Percentiles rank a stretch among this genome's conserved stretches.
These are phyloP conservation scores for Puccinia polysora DNA, from an alignment of 1,284 basidiomycete genomes.

Conservation along the genomic window DNA sequence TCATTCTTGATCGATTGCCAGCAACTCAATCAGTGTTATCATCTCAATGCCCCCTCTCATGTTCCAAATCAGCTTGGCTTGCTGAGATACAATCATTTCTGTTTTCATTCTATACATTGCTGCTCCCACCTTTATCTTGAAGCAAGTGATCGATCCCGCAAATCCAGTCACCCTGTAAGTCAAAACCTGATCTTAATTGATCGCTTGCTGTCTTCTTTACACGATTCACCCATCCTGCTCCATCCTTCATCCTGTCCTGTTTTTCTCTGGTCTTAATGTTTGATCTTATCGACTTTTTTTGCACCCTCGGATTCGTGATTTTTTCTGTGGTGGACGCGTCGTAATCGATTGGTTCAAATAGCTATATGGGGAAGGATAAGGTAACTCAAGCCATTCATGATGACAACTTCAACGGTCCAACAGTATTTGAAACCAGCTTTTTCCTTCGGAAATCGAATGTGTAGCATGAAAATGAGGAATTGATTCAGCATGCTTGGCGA, in stretches of 20 bases:
- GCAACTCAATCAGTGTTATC: not conserved
- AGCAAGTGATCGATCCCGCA: constrained; percentile 25
- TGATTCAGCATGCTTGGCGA: constrained; percentile 77
- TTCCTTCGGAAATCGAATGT: not conserved
- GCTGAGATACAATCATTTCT: not conserved
- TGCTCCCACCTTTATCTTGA: not conserved
- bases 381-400: not conserved
- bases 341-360: too few species aligned
- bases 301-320: too few species aligned
- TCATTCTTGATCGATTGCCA: not conserved
- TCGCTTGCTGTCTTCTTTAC: not conserved
- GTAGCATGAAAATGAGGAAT: constrained; percentile 69
- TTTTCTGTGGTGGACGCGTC: too few species aligned
- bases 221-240: not conserved
- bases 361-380: constrained; percentile 43
- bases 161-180: constrained; percentile 34
- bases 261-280: not conserved
- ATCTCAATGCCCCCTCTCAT: not conserved
- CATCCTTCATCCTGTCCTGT: not conserved
- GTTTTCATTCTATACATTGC: not conserved
- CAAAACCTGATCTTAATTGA: not conserved
- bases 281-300: not conserved
- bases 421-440: not conserved
- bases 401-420: not conserved
- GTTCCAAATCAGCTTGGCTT: too few species aligned